These are phyloP conservation scores for Yamadazyma pseudoaaseri DNA, from an alignment of 1,139 yeast genomes.

Conservation along the genomic window DNA sequence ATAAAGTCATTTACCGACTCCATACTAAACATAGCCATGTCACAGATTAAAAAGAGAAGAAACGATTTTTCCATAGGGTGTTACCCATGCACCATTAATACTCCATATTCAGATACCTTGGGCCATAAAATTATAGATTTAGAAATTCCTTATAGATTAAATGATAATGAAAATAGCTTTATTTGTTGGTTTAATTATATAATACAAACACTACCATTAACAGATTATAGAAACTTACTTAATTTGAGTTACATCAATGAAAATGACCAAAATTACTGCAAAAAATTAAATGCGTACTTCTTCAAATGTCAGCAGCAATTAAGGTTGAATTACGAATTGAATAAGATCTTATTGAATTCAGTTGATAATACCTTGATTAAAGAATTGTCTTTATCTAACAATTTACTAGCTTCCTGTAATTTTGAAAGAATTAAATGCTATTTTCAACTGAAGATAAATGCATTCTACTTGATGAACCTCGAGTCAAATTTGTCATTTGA, in stretches of 20 bases:
- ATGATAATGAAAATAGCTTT: slow-evolving; percentile 11
- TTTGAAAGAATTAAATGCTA: slow-evolving; percentile 16
- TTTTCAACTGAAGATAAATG: slow-evolving; percentile 14
- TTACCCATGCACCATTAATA: too few relatives aligned
- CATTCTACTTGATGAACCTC: slow-evolving; percentile 15
- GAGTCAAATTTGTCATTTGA: slow-evolving; percentile 14
- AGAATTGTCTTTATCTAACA: slow-evolving; percentile 3
- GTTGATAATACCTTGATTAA: slow-evolving; percentile 6
- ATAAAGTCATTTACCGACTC: too few relatives aligned
- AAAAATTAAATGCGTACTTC: slow-evolving; percentile 4
- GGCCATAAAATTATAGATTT: slow-evolving; percentile 8
- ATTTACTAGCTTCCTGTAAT: slow-evolving; percentile 11
- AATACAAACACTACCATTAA: slow-evolving; percentile 8
- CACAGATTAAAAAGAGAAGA: neutral
- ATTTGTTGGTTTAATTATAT: slow-evolving; percentile 14
- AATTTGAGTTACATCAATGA: slow-evolving; percentile 11
- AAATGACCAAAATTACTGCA: slow-evolving; percentile 10
- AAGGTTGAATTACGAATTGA: slow-evolving; percentile 8
- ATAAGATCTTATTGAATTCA: slow-evolving; percentile 10
- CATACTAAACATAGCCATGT: too few relatives aligned
- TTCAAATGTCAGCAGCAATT: slow-evolving; percentile 6
- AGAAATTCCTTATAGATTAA: slow-evolving; percentile 10
- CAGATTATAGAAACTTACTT: slow-evolving; percentile 10
- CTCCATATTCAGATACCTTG: too few relatives aligned
- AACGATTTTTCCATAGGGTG: too few relatives aligned